These are phyloP conservation scores for Phialophora chinensis DNA, from an alignment of 2,329 filamentous ascomycete species.

Conservation along the genomic window DNA sequence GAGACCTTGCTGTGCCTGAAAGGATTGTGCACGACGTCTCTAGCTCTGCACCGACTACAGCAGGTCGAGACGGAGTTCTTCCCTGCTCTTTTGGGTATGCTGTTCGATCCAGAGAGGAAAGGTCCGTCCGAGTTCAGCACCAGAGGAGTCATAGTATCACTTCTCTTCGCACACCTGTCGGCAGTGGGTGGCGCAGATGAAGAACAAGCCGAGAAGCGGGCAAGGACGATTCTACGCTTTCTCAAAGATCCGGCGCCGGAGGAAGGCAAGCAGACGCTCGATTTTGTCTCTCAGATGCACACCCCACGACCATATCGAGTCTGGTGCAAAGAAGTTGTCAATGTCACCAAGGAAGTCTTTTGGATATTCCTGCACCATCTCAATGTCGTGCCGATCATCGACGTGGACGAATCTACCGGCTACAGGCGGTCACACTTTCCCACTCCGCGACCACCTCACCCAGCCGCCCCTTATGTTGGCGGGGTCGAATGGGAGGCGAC, in stretches of 20 bases:
- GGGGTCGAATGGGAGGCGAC: constrained; percentile 99
- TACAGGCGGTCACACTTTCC: constrained; percentile 74
- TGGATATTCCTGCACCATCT: constrained; percentile 98
- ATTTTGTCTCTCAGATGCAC: constrained; percentile 89
- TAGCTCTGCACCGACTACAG: constrained; percentile 80
- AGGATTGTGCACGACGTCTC: constrained; percentile 87
- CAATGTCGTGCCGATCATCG: constrained; percentile 73
- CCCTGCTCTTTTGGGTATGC: constrained; percentile 81
- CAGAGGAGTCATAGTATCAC: constrained; percentile 83
- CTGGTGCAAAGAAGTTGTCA: constrained; percentile 91
- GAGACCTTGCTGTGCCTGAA: constrained; percentile 93
- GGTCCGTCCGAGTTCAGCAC: constrained; percentile 97
- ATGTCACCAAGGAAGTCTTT: constrained; percentile 96
- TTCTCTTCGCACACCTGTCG: constrained; percentile 87
- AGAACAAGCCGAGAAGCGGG: constrained; percentile 69
- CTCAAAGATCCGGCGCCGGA: constrained; percentile 78
- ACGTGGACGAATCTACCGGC: constrained; percentile 43
- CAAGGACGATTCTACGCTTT: constrained; percentile 75
- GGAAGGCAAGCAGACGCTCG: constrained; percentile 76
- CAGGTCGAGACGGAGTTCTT: constrained; percentile 82
- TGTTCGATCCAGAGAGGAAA: constrained; percentile 98
- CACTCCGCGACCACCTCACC: constrained; percentile 82
- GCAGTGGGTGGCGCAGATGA: constrained; percentile 57
- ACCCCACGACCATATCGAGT: constrained; percentile 85
- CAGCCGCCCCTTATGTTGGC: constrained; percentile 92